Evolutionary conservation across 495 filamentous ascomycete species (phyloP).

Genomic region (Aspergillus carlsbadensis): DNA sequence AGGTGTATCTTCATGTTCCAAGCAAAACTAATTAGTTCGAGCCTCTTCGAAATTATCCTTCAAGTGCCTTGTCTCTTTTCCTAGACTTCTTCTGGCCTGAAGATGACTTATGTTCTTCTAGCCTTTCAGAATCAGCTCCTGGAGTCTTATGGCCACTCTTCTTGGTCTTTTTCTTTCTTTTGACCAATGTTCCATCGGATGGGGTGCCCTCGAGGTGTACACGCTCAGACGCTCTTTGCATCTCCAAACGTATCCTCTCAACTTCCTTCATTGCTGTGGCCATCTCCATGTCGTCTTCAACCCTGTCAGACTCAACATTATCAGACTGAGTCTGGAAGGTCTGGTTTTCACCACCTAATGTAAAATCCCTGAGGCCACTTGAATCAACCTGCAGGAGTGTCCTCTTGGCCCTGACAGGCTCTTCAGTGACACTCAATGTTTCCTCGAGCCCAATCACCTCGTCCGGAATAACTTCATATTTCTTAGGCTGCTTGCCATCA

Average conservation of each 20-base stretch:
- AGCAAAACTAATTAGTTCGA: not conserved
- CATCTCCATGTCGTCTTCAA: conserved; percentile 79
- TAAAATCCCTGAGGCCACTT: conserved; percentile 67
- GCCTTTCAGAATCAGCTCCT: not conserved
- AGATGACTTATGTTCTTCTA: not conserved
- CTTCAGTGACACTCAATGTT: conserved; percentile 33
- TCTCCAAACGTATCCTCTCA: conserved; percentile 78
- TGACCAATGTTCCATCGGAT: conserved; percentile 71
- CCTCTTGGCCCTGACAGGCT: conserved; percentile 44
- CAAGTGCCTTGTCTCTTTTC: not conserved
- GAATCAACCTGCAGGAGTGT: conserved; percentile 80
- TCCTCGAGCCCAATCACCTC: conserved; percentile 45
- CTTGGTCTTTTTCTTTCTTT: conserved; percentile 67
- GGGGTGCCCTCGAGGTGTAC: conserved; percentile 69
- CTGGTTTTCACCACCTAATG: conserved; percentile 42
- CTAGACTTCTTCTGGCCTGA: conserved; percentile 1
- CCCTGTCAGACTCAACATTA: conserved; percentile 36
- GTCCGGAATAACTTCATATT: conserved; percentile 61
- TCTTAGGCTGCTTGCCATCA: conserved; percentile 34
- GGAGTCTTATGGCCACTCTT: conserved; percentile 5
- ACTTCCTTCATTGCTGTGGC: conserved; percentile 79
- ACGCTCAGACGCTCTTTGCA: conserved; percentile 86
- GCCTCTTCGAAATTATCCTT: not conserved
- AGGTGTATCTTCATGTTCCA: not conserved
- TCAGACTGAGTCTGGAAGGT: conserved; percentile 2